A percentile compares a stretch with the other conserved stretches of the same genome.
Evolutionary conservation across 805 yeast species (phyloP).

Genomic region (Hanseniaspora clermontiae): DNA sequence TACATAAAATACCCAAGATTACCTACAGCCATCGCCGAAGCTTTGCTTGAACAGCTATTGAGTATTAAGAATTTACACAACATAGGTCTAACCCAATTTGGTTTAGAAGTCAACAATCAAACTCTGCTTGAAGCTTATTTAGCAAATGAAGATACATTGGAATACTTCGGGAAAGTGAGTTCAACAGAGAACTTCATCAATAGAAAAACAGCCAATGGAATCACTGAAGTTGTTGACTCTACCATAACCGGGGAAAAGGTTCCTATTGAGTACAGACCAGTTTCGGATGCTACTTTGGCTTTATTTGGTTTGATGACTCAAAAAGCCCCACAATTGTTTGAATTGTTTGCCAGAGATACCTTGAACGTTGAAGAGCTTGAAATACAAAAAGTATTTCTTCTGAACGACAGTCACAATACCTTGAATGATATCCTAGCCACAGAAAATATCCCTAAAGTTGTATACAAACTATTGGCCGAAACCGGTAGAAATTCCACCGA

Average conservation of each 20-base stretch:
- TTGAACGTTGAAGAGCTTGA: conserved; percentile 40
- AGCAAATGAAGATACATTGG: conserved; percentile 52
- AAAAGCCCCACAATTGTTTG: neutral
- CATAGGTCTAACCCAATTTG: conserved; percentile 65
- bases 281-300: conserved; percentile 5
- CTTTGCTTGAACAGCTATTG: conserved; percentile 63
- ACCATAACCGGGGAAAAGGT: neutral
- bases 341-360: conserved; percentile 21
- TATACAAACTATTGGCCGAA: conserved; percentile 76
- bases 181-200: conserved; percentile 26
- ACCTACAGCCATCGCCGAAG: conserved; percentile 64
- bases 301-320: conserved; percentile 5
- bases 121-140: conserved; percentile 54
- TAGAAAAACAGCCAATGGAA: neutral
- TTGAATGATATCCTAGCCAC: conserved; percentile 64
- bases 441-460: conserved; percentile 60
- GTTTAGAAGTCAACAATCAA: conserved; percentile 64
- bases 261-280: conserved; percentile 9
- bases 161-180: conserved; percentile 59
- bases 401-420: conserved; percentile 77
- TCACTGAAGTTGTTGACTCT: conserved; percentile 9
- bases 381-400: conserved; percentile 59
- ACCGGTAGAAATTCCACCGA: conserved; percentile 77
- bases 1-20: conserved; percentile 75
- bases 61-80: conserved; percentile 52